These are phyloP conservation scores for Globisporangium splendens DNA, from an alignment of 352 stramenopile genomes.

Conservation along the genomic window DNA sequence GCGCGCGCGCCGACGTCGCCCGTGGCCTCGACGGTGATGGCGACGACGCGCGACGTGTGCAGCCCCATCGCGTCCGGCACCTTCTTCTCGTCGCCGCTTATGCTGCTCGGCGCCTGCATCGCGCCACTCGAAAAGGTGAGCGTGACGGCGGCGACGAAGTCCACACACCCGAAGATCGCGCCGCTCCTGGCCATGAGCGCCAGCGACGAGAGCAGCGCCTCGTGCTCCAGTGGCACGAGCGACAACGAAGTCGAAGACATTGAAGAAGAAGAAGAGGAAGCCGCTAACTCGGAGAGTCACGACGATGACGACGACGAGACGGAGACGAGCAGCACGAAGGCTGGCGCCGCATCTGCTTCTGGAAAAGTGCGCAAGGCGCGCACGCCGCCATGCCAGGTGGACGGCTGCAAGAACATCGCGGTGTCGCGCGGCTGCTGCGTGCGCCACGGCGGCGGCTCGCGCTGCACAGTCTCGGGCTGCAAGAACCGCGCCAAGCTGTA, in stretches of 20 bases:
- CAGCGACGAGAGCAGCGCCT: slow-evolving; percentile 8
- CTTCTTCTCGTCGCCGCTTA: slow-evolving; percentile 25
- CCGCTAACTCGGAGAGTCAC: neutral
- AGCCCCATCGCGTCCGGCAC: slow-evolving; percentile 15
- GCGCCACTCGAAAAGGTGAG: slow-evolving; percentile 24
- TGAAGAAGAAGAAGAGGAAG: slow-evolving; percentile 13
- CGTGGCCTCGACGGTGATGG: slow-evolving; percentile 4
- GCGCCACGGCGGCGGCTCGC: slow-evolving; percentile 45
- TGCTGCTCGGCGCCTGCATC: slow-evolving; percentile 31
- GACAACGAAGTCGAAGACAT: slow-evolving; percentile 23
- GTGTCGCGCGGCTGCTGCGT: slow-evolving; percentile 52
- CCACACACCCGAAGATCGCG: slow-evolving; percentile 8
- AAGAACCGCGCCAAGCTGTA: slow-evolving; percentile 69
- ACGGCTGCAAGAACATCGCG: slow-evolving; percentile 60
- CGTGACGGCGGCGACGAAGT: slow-evolving; percentile 10
- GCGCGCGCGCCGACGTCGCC: slow-evolving; percentile 18
- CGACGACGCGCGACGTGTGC: slow-evolving; percentile 19
- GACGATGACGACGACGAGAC: slow-evolving; percentile 12
- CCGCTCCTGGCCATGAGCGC: slow-evolving; percentile 10
- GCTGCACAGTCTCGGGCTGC: slow-evolving; percentile 51
- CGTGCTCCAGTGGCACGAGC: slow-evolving; percentile 11
- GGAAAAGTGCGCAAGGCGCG: slow-evolving; percentile 33
- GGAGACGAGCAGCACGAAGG: neutral
- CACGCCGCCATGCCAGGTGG: slow-evolving; percentile 56
- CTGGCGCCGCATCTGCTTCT: slow-evolving; percentile 2